These are phyloP conservation scores for Coemansia sp. DNA, from an alignment of 192 early-diverging fungal genomes.

Conservation along the genomic window DNA sequence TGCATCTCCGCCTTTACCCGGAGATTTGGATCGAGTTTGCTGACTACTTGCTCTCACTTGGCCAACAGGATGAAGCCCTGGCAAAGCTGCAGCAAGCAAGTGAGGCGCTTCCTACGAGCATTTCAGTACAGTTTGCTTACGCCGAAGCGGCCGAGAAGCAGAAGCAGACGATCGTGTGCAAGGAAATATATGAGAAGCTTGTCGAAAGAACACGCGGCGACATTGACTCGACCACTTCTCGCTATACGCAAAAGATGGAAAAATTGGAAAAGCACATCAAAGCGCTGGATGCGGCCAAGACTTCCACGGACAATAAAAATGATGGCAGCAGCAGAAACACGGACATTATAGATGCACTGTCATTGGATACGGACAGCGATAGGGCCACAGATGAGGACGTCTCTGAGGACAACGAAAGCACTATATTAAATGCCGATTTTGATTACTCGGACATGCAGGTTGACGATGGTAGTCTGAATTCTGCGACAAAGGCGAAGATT, in stretches of 20 bases:
- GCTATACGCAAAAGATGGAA: constrained; percentile 28
- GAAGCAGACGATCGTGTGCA: constrained; percentile 59
- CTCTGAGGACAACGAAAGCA: constrained; percentile 32
- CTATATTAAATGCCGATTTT: constrained; percentile 16
- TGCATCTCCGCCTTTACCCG: constrained; percentile 82
- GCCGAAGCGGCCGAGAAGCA: constrained; percentile 68
- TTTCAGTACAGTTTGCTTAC: constrained; percentile 71
- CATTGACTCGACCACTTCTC: constrained; percentile 18
- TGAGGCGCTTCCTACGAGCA: constrained; percentile 44
- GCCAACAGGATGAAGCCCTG: constrained; percentile 25
- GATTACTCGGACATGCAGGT: constrained; percentile 20
- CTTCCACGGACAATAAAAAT: background rate
- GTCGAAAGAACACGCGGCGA: constrained; percentile 17
- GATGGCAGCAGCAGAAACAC: background rate
- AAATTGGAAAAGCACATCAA: constrained; percentile 41
- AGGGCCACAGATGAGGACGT: constrained; percentile 51
- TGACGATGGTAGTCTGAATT: background rate
- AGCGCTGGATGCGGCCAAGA: constrained; percentile 1
- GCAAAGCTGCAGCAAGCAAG: constrained; percentile 37
- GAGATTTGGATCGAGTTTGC: constrained; percentile 76
- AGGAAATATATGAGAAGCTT: constrained; percentile 57
- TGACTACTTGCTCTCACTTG: constrained; percentile 29
- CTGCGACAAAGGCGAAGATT: constrained; percentile 32
- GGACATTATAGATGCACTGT: background rate
- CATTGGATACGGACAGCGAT: constrained; percentile 28